phyloP scores from a whole-genome alignment of 2,329 filamentous ascomycete genomes.

The Fusarium sp. region DNA sequence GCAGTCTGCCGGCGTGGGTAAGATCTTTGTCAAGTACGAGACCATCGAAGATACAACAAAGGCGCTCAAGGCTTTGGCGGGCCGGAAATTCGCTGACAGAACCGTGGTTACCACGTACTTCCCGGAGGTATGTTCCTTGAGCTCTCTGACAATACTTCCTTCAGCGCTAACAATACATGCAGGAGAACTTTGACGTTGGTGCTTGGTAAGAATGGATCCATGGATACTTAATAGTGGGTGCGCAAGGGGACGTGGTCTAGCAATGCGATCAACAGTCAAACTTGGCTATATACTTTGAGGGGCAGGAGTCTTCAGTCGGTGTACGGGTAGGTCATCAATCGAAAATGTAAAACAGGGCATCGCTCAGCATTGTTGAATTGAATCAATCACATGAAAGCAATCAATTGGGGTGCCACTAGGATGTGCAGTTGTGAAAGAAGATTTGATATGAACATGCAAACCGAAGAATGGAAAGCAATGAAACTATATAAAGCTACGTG shows the following conservation, averaged over 20 bases:
- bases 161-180: constrained; percentile 47
- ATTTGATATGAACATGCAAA: neutral
- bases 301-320: constrained; percentile 39
- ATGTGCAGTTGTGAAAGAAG: too few species aligned
- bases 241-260: neutral
- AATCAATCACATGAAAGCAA: constrained; percentile 9
- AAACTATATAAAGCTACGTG: neutral
- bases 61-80: constrained; percentile 89
- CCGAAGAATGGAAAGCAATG: neutral
- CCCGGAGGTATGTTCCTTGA: constrained; percentile 75
- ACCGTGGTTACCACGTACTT: constrained; percentile 98
- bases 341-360: constrained; percentile 48
- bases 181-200: constrained; percentile 95
- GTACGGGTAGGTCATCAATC: constrained; percentile 37
- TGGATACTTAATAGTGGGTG: constrained; percentile 22
- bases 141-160: neutral
- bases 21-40: constrained; percentile 97
- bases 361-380: constrained; percentile 28
- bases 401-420: neutral
- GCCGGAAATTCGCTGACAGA: constrained; percentile 94
- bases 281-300: constrained; percentile 35
- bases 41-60: constrained; percentile 81
- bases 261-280: constrained; percentile 7
- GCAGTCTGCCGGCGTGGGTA: constrained; percentile 90
- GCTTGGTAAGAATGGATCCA: constrained; percentile 73